Percentiles rank a stretch among this genome's conserved stretches.
Evolutionary conservation across 768 basidiomycete genomes (phyloP).

Genomic region (Lenzites betulinus): DNA sequence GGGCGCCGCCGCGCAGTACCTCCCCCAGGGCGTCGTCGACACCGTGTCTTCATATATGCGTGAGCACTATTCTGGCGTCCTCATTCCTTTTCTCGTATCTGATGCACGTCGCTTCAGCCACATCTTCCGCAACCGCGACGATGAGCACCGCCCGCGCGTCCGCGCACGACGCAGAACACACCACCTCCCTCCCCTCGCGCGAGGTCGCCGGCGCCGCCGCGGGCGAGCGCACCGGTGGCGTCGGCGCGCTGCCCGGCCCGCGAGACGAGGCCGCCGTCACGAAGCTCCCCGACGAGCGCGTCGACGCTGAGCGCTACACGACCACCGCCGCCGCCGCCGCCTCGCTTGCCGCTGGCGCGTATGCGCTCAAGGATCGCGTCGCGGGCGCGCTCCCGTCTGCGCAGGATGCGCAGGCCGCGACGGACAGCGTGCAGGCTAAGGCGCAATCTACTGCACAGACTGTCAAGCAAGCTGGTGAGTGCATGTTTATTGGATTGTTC

Average conservation of each 20-base stretch:
- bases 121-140: conserved; percentile 5
- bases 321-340: conserved; percentile 15
- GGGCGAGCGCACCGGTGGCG: conserved; percentile 37
- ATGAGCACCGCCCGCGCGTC: conserved; percentile 22
- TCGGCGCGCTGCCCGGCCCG: conserved; percentile 52
- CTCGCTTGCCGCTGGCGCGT: conserved; percentile 5
- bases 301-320: conserved; percentile 16
- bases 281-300: conserved; percentile 46
- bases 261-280: conserved; percentile 48
- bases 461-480: conserved; percentile 3
- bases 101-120: not conserved
- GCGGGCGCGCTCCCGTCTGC: not conserved
- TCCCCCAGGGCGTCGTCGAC: conserved; percentile 27
- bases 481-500: too few species aligned
- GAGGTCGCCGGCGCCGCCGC: conserved; percentile 19
- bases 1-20: conserved; percentile 23
- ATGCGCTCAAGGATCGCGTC: conserved; percentile 10
- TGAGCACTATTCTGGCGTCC: conserved; percentile 10
- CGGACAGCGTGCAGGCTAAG: not conserved
- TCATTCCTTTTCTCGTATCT: not conserved
- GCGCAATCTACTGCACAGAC: not conserved
- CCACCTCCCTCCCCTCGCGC: conserved; percentile 17
- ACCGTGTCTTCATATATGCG: conserved; percentile 27
- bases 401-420: not conserved
- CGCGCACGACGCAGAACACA: conserved; percentile 21